These are phyloP conservation scores for Nakaseomyces glabratus DNA, from an alignment of 1,139 yeast species.

Conservation along the genomic window DNA sequence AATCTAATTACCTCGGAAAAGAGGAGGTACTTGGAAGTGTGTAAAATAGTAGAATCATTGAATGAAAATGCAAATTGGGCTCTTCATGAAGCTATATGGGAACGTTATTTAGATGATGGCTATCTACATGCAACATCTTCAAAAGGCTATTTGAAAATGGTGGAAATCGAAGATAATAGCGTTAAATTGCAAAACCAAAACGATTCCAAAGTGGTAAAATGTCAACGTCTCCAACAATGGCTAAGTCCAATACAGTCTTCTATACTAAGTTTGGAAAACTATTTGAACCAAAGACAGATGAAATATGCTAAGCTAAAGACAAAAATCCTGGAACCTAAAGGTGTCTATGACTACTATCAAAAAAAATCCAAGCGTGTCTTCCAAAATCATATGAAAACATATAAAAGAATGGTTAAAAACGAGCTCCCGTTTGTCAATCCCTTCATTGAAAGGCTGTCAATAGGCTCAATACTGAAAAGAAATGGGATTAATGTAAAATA, in stretches of 20 bases:
- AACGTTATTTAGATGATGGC: slow-evolving; percentile 16
- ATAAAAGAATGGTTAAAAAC: slow-evolving; percentile 13
- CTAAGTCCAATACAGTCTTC: slow-evolving; percentile 16
- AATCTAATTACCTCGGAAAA: slow-evolving; percentile 18
- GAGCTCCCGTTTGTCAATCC: slow-evolving; percentile 20
- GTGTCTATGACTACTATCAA: slow-evolving; percentile 15
- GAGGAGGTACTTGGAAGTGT: slow-evolving; percentile 16
- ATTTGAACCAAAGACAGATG: slow-evolving; percentile 9
- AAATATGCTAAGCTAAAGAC: slow-evolving; percentile 15
- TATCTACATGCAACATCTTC: slow-evolving; percentile 2
- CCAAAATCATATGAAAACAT: slow-evolving; percentile 15
- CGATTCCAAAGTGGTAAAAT: neutral
- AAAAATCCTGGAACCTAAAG: slow-evolving; percentile 10
- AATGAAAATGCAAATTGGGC: slow-evolving; percentile 23
- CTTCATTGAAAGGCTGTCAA: slow-evolving; percentile 12
- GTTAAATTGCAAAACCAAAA: slow-evolving; percentile 2
- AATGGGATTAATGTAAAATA: slow-evolving; percentile 12
- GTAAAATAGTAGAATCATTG: slow-evolving; percentile 16
- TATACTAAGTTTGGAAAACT: slow-evolving; percentile 11
- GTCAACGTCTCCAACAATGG: slow-evolving; percentile 15
- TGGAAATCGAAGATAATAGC: slow-evolving; percentile 1
- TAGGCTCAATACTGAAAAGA: slow-evolving; percentile 14
- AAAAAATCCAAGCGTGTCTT: slow-evolving; percentile 14
- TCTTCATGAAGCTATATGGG: slow-evolving; percentile 29
- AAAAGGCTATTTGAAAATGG: neutral